Percentiles rank a stretch among this genome's conserved stretches.
Evolutionary conservation across 345 rosid species (phyloP).

Genomic region (Brassica incana): DNA sequence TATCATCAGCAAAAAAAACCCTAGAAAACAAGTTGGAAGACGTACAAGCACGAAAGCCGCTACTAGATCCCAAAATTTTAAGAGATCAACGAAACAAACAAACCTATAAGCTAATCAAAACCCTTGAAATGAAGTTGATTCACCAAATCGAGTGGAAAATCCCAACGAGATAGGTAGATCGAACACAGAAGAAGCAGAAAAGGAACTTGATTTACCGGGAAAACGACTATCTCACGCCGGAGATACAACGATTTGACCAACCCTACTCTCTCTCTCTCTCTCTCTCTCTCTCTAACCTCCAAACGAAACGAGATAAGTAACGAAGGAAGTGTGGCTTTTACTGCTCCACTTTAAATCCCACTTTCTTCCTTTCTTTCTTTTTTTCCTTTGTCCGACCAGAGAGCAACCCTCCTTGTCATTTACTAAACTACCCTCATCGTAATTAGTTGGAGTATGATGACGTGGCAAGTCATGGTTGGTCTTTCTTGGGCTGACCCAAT

Average conservation of each 20-base stretch:
- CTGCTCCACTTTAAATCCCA: slow-evolving; percentile 33
- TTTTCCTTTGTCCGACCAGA: neutral
- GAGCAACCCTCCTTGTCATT: neutral
- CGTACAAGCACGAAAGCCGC: neutral
- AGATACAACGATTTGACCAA: slow-evolving; percentile 19
- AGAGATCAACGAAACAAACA: neutral
- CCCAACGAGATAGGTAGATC: slow-evolving; percentile 12
- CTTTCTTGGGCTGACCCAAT: slow-evolving; percentile 10
- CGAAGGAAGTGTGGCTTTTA: slow-evolving; percentile 2
- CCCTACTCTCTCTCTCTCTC: slow-evolving; percentile 22
- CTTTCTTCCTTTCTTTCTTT: neutral
- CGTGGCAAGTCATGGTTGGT: slow-evolving; percentile 33
- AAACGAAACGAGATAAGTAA: slow-evolving; percentile 15
- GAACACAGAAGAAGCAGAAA: slow-evolving; percentile 17
- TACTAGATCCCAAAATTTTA: slow-evolving; percentile 27
- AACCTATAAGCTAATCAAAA: neutral
- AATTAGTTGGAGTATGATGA: slow-evolving; percentile 4
- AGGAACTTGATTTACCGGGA: slow-evolving; percentile 16
- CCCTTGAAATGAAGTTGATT: slow-evolving; percentile 21
- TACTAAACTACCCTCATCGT: neutral
- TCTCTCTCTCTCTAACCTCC: slow-evolving; percentile 5
- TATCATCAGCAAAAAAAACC: slow-evolving; percentile 2
- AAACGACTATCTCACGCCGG: slow-evolving; percentile 24
- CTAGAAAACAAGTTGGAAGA: neutral
- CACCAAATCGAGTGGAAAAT: slow-evolving; percentile 20